phyloP scores from a whole-genome alignment of 257 asterid genomes.

The Solanum chiquidenum region DNA sequence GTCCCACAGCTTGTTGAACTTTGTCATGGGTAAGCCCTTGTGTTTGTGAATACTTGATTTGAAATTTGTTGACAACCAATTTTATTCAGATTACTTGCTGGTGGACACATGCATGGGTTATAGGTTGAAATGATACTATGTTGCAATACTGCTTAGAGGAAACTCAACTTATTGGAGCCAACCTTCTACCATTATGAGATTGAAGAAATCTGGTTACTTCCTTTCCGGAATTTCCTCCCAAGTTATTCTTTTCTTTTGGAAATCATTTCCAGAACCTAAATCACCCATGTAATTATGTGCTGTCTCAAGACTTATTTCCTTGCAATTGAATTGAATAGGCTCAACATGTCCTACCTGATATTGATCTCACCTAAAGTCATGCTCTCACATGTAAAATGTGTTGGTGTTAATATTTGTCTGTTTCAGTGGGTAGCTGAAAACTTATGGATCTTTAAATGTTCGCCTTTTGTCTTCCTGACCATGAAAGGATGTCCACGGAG shows the following conservation, averaged over 20 bases:
- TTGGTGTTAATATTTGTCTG: constrained; percentile 1
- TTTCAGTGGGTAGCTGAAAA: constrained; percentile 12
- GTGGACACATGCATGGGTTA: neutral
- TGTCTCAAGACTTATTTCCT: neutral
- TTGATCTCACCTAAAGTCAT: neutral
- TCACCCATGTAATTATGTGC: neutral
- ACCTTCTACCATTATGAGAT: neutral
- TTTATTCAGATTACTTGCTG: neutral
- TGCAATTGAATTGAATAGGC: neutral
- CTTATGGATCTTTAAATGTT: constrained; percentile 3
- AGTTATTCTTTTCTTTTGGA: neutral
- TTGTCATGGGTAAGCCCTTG: constrained; percentile 74
- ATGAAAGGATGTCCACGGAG: neutral
- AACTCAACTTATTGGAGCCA: neutral
- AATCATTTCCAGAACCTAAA: neutral
- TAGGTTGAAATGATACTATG: neutral
- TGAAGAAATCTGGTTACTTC: neutral
- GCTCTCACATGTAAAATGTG: neutral
- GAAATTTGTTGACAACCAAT: neutral
- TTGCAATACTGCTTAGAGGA: neutral
- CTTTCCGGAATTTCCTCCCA: neutral
- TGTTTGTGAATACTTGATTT: neutral
- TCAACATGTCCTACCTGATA: neutral
- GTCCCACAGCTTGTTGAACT: constrained; percentile 96
- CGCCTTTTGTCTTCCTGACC: neutral